A percentile compares a stretch with the other conserved stretches of the same genome.
These are phyloP conservation scores for Xylariaceae sp. DNA, from an alignment of 2,329 filamentous ascomycete species.

Conservation along the genomic window DNA sequence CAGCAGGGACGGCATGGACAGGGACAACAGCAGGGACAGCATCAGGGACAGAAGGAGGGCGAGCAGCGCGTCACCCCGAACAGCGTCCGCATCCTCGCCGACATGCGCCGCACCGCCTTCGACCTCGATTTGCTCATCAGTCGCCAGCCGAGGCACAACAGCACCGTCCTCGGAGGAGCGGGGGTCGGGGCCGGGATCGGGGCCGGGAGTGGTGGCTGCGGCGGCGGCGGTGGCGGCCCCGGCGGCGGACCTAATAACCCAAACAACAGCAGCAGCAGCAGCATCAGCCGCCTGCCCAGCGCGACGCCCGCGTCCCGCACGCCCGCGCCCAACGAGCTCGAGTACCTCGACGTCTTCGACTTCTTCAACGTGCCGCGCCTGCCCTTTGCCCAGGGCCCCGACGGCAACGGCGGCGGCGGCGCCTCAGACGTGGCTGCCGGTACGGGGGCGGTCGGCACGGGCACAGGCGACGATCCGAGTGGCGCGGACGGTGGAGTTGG, in stretches of 20 bases:
- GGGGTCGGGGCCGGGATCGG: too few relatives aligned
- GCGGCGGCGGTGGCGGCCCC: too few relatives aligned
- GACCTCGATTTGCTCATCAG: slow-evolving; percentile 87
- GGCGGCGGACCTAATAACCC: too few relatives aligned
- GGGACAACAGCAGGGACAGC: too few relatives aligned
- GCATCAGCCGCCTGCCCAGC: slow-evolving; percentile 40
- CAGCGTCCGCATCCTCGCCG: slow-evolving; percentile 77
- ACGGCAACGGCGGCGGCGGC: slow-evolving; percentile 11
- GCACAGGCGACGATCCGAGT: slow-evolving; percentile 8
- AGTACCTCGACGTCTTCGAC: slow-evolving; percentile 88
- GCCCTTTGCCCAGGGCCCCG: slow-evolving; percentile 28
- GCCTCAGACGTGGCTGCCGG: too few relatives aligned
- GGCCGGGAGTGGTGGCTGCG: too few relatives aligned
- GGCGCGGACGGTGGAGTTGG: slow-evolving; percentile 18
- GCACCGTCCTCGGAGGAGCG: slow-evolving; percentile 23
- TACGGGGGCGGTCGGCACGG: too few relatives aligned
- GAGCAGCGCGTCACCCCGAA: slow-evolving; percentile 71
- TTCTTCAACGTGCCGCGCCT: slow-evolving; percentile 88
- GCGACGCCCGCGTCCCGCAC: slow-evolving; percentile 57
- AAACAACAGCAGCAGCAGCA: too few relatives aligned
- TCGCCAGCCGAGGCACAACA: slow-evolving; percentile 56
- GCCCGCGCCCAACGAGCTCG: slow-evolving; percentile 73
- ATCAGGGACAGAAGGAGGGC: too few relatives aligned
- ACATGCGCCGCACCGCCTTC: slow-evolving; percentile 86
- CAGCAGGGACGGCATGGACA: too few relatives aligned